phyloP scores from a whole-genome alignment of 1,139 yeast species.

The Diutina pseudorugosa region DNA sequence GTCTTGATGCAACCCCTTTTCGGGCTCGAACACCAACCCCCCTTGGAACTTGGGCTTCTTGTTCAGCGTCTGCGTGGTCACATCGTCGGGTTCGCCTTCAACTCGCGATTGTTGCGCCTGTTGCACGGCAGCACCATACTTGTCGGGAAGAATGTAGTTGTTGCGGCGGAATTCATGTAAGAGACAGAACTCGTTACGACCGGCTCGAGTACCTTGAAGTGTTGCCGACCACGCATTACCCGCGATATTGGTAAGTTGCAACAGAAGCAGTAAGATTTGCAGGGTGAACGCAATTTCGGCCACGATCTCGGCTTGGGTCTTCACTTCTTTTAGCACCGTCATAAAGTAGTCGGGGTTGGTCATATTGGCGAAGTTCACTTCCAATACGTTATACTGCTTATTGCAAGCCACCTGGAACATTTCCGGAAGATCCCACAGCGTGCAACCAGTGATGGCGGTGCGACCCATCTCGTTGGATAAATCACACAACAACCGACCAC shows the following conservation, averaged over 20 bases:
- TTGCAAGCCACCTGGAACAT: conserved; percentile 74
- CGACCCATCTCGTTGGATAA: conserved; percentile 93
- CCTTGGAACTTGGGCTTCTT: conserved; percentile 86
- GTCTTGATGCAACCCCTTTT: conserved; percentile 84
- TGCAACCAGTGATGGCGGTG: conserved; percentile 81
- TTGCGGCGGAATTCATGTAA: conserved; percentile 82
- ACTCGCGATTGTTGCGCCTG: conserved; percentile 22
- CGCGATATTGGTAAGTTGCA: conserved; percentile 85
- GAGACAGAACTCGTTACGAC: conserved; percentile 87
- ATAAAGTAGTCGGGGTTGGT: conserved; percentile 53
- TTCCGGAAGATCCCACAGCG: conserved; percentile 91
- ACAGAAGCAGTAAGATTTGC: conserved; percentile 80
- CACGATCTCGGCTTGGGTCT: conserved; percentile 53
- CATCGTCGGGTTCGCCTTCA: conserved; percentile 27
- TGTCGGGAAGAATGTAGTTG: conserved; percentile 83
- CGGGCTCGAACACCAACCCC: conserved; percentile 96
- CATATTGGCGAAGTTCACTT: conserved; percentile 41
- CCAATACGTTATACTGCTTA: conserved; percentile 48
- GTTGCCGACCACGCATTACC: conserved; percentile 98
- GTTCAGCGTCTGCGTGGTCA: conserved; percentile 38
- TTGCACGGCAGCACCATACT: conserved; percentile 43
- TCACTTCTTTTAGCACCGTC: conserved; percentile 63
- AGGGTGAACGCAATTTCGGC: conserved; percentile 72
- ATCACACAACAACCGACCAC: conserved; percentile 87
- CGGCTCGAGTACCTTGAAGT: conserved; percentile 89